phyloP scores from a whole-genome alignment of 352 stramenopile species.

The Globisporangium megalacanthum region DNA sequence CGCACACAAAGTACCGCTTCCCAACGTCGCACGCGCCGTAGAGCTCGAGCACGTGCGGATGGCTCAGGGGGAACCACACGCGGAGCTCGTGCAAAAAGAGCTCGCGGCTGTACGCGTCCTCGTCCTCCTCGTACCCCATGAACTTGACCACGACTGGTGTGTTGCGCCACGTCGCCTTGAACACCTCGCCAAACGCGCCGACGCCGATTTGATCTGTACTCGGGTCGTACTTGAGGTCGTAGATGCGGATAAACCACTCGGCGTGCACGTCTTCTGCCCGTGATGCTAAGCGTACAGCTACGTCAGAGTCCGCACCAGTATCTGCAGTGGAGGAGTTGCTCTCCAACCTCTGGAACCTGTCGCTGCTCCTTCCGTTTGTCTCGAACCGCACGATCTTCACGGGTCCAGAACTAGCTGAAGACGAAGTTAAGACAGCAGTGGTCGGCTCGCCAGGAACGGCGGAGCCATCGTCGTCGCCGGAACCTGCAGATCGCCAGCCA shows the following conservation, averaged over 20 bases:
- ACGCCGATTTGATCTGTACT: background rate
- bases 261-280: background rate
- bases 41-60: background rate
- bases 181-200: constrained; percentile 3
- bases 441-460: too few relatives aligned
- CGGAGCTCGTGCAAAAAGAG: background rate
- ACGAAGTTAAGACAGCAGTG: too few relatives aligned
- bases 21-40: constrained; percentile 2
- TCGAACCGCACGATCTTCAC: constrained; percentile 1
- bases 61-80: too few relatives aligned
- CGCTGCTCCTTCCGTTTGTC: background rate
- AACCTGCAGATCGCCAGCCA: too few relatives aligned
- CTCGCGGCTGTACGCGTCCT: background rate
- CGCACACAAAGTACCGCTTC: constrained; percentile 10
- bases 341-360: background rate
- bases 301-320: background rate
- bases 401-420: background rate
- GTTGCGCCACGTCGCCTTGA: background rate
- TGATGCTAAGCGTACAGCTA: too few relatives aligned
- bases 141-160: constrained; percentile 15
- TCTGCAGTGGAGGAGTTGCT: background rate
- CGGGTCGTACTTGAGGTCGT: background rate
- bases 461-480: too few relatives aligned
- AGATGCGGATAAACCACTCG: background rate
- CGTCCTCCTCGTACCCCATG: background rate